Conservation (phyloP, 345 rosid species). For the Melaleuca quinquenervia region DNA sequence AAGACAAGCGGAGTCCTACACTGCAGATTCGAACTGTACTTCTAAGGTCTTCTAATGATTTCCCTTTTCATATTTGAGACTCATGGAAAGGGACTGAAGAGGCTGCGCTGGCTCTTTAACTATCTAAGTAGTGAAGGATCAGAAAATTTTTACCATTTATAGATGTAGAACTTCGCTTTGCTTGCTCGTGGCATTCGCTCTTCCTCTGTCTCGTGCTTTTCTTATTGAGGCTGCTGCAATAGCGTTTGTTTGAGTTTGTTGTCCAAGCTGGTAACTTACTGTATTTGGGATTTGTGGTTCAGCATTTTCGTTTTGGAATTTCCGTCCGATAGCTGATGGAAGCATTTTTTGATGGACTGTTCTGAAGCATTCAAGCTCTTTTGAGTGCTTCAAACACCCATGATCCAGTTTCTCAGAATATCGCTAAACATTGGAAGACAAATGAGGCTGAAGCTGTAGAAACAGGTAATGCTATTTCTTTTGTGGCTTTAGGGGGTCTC, state of each 20-base stretch:
- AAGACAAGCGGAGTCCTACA: slow-evolving; percentile 55
- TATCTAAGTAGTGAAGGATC: neutral
- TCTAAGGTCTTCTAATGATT: slow-evolving; percentile 19
- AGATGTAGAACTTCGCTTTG: neutral
- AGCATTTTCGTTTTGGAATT: neutral
- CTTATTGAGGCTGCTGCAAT: neutral
- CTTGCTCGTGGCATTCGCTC: neutral
- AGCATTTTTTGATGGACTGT: neutral
- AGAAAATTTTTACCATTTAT: neutral
- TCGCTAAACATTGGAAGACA: slow-evolving; percentile 50
- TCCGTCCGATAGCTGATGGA: neutral
- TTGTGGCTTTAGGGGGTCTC: neutral
- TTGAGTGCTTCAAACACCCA: slow-evolving; percentile 48
- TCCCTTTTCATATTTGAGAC: neutral
- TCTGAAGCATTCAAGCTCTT: slow-evolving; percentile 33
- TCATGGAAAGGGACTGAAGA: neutral
- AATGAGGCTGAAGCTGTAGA: slow-evolving; percentile 45
- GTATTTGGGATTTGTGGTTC: neutral
- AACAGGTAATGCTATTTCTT: slow-evolving; percentile 43
- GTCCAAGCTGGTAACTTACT: neutral
- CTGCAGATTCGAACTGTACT: slow-evolving; percentile 44
- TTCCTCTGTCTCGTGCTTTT: neutral
- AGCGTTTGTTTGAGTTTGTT: neutral
- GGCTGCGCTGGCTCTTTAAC: neutral
- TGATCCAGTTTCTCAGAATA: slow-evolving; percentile 47